Conservation (phyloP, 1,284 basidiomycete species). For the Entoloma clypeatum region DNA sequence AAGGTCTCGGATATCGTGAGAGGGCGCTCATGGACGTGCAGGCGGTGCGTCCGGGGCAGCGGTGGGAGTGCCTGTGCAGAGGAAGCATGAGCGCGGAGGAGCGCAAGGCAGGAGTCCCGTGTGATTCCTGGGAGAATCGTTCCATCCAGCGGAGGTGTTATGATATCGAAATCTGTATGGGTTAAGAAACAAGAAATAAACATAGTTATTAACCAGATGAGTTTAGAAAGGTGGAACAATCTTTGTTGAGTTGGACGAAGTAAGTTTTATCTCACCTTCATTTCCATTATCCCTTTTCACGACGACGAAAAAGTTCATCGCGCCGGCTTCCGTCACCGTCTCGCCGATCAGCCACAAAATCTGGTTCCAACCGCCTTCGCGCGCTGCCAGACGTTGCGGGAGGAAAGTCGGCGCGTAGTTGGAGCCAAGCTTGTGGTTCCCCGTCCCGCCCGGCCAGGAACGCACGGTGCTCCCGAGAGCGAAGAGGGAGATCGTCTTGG, state of each 20-base stretch:
- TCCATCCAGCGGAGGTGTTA: conserved; percentile 76
- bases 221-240: no score
- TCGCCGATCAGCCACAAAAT: conserved; percentile 41
- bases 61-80: conserved; percentile 34
- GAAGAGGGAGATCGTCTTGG: conserved; percentile 66
- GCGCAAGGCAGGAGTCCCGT: conserved; percentile 64
- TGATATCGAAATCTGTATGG: conserved; percentile 51
- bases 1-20: conserved; percentile 64
- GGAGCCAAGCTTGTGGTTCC: conserved; percentile 59
- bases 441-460: conserved; percentile 81
- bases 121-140: conserved; percentile 76
- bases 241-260: no score
- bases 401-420: conserved; percentile 73
- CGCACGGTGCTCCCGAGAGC: conserved; percentile 68
- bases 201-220: no score
- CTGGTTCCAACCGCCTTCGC: conserved; percentile 66
- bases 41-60: conserved; percentile 33
- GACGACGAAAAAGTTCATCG: conserved; percentile 71
- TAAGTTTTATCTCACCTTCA: no score
- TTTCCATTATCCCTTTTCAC: conserved; percentile 46
- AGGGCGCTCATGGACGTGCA: conserved; percentile 56
- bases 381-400: conserved; percentile 59
- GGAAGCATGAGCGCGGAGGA: conserved; percentile 47
- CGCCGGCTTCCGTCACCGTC: conserved; percentile 51
- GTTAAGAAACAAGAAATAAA: conserved; percentile 4